Conservation (phyloP, 176 grass and related monocot species). For the Ananas comosus region DNA sequence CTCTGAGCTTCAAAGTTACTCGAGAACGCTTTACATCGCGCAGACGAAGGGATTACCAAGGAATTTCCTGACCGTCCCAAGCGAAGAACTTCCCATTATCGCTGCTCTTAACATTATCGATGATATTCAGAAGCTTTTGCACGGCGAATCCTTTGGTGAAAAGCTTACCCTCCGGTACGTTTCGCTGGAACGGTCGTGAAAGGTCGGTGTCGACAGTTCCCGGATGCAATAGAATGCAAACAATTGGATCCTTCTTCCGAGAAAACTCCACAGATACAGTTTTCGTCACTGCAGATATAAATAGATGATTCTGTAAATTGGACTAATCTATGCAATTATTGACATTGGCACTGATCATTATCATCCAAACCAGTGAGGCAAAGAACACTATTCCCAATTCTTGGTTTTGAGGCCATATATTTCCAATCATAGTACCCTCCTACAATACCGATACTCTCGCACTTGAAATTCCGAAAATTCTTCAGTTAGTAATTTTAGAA, state of each 20-base stretch:
- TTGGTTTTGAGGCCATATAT: no score
- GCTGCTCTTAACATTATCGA: conserved; percentile 45
- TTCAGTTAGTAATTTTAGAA: no score
- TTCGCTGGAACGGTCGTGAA: conserved; percentile 71
- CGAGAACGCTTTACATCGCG: neutral
- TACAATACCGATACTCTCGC: no score
- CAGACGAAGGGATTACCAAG: conserved; percentile 32
- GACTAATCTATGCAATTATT: neutral
- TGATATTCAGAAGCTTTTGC: conserved; percentile 55
- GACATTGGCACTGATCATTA: no score
- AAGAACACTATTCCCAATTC: no score
- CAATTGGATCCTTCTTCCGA: conserved; percentile 50
- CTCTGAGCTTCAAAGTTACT: neutral
- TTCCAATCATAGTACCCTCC: no score
- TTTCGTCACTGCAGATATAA: conserved; percentile 64
- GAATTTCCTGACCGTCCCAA: conserved; percentile 81
- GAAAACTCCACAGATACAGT: conserved; percentile 64
- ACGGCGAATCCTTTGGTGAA: conserved; percentile 72
- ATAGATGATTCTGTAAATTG: neutral
- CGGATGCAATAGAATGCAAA: conserved; percentile 80
- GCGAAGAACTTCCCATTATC: conserved; percentile 90
- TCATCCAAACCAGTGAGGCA: no score
- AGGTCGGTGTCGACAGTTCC: conserved; percentile 88
- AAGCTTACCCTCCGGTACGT: conserved; percentile 55
- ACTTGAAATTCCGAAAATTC: no score